Evolutionary conservation across 768 basidiomycete species (phyloP).

Genomic region (Plicaturopsis crispa): DNA sequence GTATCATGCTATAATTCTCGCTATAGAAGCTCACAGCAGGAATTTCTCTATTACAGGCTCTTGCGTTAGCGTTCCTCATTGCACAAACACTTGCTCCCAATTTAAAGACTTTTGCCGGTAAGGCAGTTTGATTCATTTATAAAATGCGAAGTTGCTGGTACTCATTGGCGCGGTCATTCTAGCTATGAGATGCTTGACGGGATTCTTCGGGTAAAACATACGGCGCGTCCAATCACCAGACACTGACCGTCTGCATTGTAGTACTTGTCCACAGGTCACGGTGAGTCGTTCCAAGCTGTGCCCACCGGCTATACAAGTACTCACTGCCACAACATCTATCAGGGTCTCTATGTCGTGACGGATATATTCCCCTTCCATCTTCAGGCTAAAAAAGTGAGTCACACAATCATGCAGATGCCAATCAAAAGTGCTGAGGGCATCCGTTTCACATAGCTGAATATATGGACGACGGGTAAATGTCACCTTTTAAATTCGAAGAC

Average conservation of each 20-base stretch:
- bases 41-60: conserved; percentile 24
- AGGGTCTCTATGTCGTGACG: conserved; percentile 55
- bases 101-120: conserved; percentile 50
- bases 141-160: not conserved
- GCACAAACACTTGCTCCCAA: conserved; percentile 53
- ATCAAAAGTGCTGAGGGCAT: not conserved
- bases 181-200: conserved; percentile 27
- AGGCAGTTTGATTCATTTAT: too few relatives aligned
- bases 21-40: not conserved
- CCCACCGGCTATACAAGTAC: not conserved
- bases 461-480: conserved; percentile 77
- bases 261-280: not conserved
- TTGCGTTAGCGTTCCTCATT: conserved; percentile 49
- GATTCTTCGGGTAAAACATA: too few relatives aligned
- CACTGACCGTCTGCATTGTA: too few relatives aligned
- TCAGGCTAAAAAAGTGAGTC: conserved; percentile 52
- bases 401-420: not conserved
- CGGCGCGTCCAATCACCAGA: too few relatives aligned
- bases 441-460: conserved; percentile 36
- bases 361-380: conserved; percentile 66
- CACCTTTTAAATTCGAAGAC: too few relatives aligned
- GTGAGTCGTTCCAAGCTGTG: too few relatives aligned
- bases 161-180: conserved; percentile 5
- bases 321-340: not conserved
- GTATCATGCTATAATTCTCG: not conserved